Percentiles rank a stretch among this genome's conserved stretches.
Conservation (phyloP, 2,329 filamentous ascomycete species). For the Dendrostoma leiphaemia region DNA sequence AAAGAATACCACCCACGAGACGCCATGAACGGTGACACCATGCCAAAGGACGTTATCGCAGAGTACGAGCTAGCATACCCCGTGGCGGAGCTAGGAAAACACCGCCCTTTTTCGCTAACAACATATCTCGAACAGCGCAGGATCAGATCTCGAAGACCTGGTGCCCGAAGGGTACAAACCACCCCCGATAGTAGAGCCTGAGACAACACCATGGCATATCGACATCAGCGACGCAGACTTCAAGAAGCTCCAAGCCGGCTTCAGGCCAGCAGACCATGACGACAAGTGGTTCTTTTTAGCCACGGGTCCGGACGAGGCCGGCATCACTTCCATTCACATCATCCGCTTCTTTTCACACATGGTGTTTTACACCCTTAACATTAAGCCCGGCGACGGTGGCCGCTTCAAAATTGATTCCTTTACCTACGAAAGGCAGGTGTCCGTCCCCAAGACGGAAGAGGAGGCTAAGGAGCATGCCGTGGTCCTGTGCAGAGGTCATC, state of each 20-base stretch:
- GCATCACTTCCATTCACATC: neutral
- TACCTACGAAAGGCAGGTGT: neutral
- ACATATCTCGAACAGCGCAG: neutral
- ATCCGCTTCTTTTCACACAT: neutral
- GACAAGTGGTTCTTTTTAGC: neutral
- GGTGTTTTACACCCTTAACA: neutral
- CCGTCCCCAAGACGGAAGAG: neutral
- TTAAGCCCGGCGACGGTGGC: neutral
- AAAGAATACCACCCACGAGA: neutral
- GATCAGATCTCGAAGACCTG: neutral
- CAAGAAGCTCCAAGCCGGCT: neutral
- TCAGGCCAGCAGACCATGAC: neutral
- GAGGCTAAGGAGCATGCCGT: neutral
- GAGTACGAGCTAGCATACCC: neutral
- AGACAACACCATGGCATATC: neutral
- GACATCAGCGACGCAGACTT: neutral
- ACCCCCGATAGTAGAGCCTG: neutral
- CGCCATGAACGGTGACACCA: neutral
- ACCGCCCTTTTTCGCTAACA: neutral
- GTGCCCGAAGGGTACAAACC: neutral
- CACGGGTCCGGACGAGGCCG: neutral
- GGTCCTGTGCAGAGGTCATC: neutral
- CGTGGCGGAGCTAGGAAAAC: neutral
- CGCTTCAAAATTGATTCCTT: neutral
- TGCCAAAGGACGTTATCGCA: neutral